Conservation (phyloP, 2,329 filamentous ascomycete species). For the Fonsecaea pedrosoi region DNA sequence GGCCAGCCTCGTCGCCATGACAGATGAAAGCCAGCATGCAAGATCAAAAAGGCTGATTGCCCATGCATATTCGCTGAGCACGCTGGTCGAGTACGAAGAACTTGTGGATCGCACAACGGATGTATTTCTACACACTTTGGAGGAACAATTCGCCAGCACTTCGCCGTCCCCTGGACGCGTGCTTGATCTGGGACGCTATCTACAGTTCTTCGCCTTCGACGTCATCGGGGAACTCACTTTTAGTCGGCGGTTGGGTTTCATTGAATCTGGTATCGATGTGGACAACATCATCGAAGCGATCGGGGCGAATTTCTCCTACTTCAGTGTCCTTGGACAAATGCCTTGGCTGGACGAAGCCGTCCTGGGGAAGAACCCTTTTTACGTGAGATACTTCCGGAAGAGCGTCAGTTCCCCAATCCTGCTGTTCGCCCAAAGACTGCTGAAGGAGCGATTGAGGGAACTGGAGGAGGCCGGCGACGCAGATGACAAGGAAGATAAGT, state of each 20-base stretch:
- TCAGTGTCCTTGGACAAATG: conserved; percentile 44
- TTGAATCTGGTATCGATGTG: conserved; percentile 45
- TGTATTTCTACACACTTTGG: conserved; percentile 41
- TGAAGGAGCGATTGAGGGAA: conserved; percentile 34
- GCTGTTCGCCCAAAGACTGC: conserved; percentile 32
- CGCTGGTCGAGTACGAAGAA: conserved; percentile 49
- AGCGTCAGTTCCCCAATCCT: conserved; percentile 35
- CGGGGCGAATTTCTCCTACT: conserved; percentile 43
- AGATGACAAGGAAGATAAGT: conserved; percentile 21
- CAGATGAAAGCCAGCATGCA: conserved; percentile 52
- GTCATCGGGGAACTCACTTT: conserved; percentile 49
- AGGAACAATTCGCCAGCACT: conserved; percentile 37
- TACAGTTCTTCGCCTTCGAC: conserved; percentile 49
- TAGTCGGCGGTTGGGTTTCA: conserved; percentile 45
- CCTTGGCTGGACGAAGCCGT: conserved; percentile 46
- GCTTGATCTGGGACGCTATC: conserved; percentile 43
- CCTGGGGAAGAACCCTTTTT: conserved; percentile 46
- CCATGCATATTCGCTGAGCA: conserved; percentile 51
- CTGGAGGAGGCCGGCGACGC: conserved; percentile 19
- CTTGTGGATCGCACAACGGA: conserved; percentile 47
- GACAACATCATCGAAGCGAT: conserved; percentile 45
- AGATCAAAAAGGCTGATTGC: conserved; percentile 50
- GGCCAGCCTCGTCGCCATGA: conserved; percentile 48
- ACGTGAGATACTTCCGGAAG: conserved; percentile 37
- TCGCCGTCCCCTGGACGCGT: neutral